Evolutionary conservation across 495 filamentous ascomycete species (phyloP).

Genomic region (Cenococcum geophilum): DNA sequence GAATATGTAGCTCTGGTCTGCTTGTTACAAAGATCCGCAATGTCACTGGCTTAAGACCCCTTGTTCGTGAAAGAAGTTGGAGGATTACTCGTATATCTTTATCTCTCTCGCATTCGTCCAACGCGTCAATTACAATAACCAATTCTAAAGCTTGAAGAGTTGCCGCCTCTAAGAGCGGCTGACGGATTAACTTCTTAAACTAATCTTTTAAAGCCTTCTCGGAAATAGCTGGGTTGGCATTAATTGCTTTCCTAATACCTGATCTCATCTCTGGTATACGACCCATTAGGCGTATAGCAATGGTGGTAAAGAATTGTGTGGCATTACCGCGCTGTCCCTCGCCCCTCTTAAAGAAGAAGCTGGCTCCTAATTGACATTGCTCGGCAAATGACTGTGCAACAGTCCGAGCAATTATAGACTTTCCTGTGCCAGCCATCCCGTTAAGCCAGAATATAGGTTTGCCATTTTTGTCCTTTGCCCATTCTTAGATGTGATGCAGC

Average conservation of each 20-base stretch:
- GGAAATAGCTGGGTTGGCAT: no score
- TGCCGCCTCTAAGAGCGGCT: slow-evolving; percentile 6
- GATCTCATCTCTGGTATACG: slow-evolving; percentile 7
- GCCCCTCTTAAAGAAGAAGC: no score
- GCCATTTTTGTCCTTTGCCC: slow-evolving; percentile 11
- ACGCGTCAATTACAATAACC: slow-evolving; percentile 34
- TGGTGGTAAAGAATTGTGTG: slow-evolving; percentile 22
- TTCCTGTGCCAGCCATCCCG: slow-evolving; percentile 29
- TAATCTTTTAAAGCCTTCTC: no score
- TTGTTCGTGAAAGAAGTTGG: no score
- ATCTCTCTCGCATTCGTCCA: slow-evolving; percentile 33
- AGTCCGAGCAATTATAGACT: no score
- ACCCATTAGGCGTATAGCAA: slow-evolving; percentile 12
- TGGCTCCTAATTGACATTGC: no score
- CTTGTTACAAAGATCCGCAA: slow-evolving; percentile 36
- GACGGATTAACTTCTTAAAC: no score
- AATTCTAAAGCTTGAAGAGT: background rate
- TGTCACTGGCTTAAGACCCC: slow-evolving; percentile 15
- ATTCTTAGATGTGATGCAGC: slow-evolving; percentile 17
- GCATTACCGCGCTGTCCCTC: slow-evolving; percentile 25
- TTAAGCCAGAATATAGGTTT: slow-evolving; percentile 23
- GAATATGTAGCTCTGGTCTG: slow-evolving; percentile 34
- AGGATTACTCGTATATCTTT: slow-evolving; percentile 28
- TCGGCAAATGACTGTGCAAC: no score
- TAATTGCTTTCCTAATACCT: no score